Percentiles rank a stretch among this genome's conserved stretches.
phyloP scores from a whole-genome alignment of 108 stramenopile species.

The Cylindrotheca fusiformis region DNA sequence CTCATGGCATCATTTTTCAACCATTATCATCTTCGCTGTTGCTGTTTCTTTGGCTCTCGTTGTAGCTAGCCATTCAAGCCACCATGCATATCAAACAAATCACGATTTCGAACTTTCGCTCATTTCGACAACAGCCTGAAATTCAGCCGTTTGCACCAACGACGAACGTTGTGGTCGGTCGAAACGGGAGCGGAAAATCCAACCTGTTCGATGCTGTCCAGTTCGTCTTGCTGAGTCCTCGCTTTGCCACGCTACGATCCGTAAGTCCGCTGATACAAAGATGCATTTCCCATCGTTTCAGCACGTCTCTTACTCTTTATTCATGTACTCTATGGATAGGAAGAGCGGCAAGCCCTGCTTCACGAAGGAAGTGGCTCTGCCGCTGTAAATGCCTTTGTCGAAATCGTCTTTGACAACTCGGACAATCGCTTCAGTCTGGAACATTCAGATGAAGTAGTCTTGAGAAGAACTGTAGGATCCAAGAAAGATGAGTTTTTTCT shows the following conservation, averaged over 20 bases:
- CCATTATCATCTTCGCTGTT: no score
- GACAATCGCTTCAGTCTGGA: slow-evolving; percentile 91
- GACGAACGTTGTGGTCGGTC: slow-evolving; percentile 92
- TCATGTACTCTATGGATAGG: no score
- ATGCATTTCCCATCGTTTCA: slow-evolving; percentile 1
- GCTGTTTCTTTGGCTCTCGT: no score
- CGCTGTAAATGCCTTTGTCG: slow-evolving; percentile 94
- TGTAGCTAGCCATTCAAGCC: no score
- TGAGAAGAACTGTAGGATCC: slow-evolving; percentile 94
- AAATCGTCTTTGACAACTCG: slow-evolving; percentile 98
- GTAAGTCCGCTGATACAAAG: no score
- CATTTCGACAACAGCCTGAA: slow-evolving; percentile 91
- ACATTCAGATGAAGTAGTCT: slow-evolving; percentile 92
- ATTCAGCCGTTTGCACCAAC: slow-evolving; percentile 95
- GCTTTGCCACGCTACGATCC: slow-evolving; percentile 85
- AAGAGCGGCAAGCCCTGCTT: slow-evolving; percentile 86
- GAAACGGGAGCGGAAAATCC: slow-evolving; percentile 96
- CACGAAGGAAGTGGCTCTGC: slow-evolving; percentile 90
- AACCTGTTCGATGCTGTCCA: slow-evolving; percentile 98
- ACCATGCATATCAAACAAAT: slow-evolving; percentile 97
- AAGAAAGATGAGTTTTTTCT: slow-evolving; percentile 99
- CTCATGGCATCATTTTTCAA: no score
- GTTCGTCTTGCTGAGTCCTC: slow-evolving; percentile 90
- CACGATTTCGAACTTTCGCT: slow-evolving; percentile 94
- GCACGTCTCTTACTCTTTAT: background rate